A percentile compares a stretch with the other conserved stretches of the same genome.
Evolutionary conservation across 2,329 filamentous ascomycete species (phyloP).

Genomic region (Pestalotiopsis sp.): DNA sequence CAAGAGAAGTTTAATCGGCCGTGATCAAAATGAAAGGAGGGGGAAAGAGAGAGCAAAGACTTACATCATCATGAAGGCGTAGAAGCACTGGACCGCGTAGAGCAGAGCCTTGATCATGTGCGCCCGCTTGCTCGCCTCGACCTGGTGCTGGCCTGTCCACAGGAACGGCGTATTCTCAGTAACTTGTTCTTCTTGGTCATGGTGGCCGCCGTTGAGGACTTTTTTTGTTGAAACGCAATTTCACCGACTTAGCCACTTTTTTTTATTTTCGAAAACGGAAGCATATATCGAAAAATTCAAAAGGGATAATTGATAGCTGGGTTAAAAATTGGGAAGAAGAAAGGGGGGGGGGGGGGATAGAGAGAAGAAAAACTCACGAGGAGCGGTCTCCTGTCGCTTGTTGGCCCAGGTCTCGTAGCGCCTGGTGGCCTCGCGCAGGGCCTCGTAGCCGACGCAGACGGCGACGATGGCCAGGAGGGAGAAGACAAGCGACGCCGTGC

Average conservation of each 20-base stretch:
- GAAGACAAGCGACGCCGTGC: conserved; percentile 72
- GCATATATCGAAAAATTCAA: neutral
- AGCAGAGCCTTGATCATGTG: conserved; percentile 80
- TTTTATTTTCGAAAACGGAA: neutral
- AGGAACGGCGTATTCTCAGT: conserved; percentile 67
- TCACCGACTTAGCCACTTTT: conserved; percentile 9
- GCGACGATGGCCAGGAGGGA: conserved; percentile 83
- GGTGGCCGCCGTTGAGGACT: conserved; percentile 2
- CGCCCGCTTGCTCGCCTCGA: conserved; percentile 62
- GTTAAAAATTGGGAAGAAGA: too few species aligned
- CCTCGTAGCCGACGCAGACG: conserved; percentile 91
- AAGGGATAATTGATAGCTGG: too few species aligned
- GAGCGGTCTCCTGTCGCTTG: conserved; percentile 48
- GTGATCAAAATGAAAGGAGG: neutral
- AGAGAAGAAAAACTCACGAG: conserved; percentile 58
- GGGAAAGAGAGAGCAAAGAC: conserved; percentile 40
- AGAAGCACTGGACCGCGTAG: conserved; percentile 95
- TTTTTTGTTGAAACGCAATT: neutral
- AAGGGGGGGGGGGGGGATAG: too few species aligned
- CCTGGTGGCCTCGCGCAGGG: conserved; percentile 74
- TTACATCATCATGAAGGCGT: conserved; percentile 99
- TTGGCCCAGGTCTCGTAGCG: conserved; percentile 70
- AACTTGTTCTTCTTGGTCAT: conserved; percentile 40
- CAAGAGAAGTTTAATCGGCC: neutral
- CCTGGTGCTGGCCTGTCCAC: conserved; percentile 67